These are phyloP conservation scores for Calonectria naviculata DNA, from an alignment of 2,329 filamentous ascomycete genomes.

Conservation along the genomic window DNA sequence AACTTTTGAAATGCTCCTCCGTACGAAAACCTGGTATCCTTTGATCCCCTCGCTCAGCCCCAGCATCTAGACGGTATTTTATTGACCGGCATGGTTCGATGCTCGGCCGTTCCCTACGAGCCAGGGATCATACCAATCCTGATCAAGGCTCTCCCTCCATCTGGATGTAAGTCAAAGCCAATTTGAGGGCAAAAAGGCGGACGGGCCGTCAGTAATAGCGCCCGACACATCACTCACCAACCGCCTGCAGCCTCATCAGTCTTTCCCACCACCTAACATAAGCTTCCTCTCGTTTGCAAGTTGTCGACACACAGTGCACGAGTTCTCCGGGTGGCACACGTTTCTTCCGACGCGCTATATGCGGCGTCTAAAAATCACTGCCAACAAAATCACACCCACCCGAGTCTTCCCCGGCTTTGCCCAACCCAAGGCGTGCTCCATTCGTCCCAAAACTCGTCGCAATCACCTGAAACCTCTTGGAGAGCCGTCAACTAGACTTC, in stretches of 20 bases:
- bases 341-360: slow-evolving; percentile 21
- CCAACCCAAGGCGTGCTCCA: slow-evolving; percentile 7
- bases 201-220: background rate
- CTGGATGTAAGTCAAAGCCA: slow-evolving; percentile 11
- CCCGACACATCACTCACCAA: background rate
- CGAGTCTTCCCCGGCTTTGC: slow-evolving; percentile 13
- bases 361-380: slow-evolving; percentile 15
- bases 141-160: slow-evolving; percentile 8
- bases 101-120: slow-evolving; percentile 8
- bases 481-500: slow-evolving; percentile 10
- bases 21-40: background rate
- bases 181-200: background rate
- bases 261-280: slow-evolving; percentile 1
- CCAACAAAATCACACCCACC: slow-evolving; percentile 20
- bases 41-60: slow-evolving; percentile 5
- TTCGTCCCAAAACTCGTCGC: slow-evolving; percentile 4
- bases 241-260: background rate
- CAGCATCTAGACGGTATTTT: slow-evolving; percentile 3
- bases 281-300: background rate
- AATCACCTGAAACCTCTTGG: slow-evolving; percentile 23
- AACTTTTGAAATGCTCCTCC: too few species aligned
- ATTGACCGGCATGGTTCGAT: slow-evolving; percentile 20
- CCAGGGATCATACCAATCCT: slow-evolving; percentile 15
- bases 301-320: slow-evolving; percentile 24
- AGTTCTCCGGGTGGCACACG: slow-evolving; percentile 2